A percentile compares a stretch with the other conserved stretches of the same genome.
Evolutionary conservation across 2,329 filamentous ascomycete genomes (phyloP).

Genomic region (Aurifilum marmelostoma): DNA sequence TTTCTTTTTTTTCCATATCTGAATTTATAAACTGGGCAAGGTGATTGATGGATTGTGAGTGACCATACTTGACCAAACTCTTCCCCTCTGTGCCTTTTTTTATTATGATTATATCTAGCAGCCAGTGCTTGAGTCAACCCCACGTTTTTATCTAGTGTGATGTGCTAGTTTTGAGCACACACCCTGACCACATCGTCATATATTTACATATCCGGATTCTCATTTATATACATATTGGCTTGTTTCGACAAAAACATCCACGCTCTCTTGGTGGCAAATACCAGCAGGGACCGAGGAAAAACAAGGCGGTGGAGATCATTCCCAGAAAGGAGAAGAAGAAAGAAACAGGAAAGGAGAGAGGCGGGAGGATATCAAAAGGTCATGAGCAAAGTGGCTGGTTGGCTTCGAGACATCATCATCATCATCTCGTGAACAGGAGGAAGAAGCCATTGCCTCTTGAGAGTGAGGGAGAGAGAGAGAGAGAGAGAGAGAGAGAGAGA

Average conservation of each 20-base stretch:
- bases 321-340: background rate
- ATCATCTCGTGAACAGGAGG: background rate
- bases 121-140: background rate
- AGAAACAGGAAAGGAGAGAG: too few relatives aligned
- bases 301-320: too few relatives aligned
- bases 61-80: background rate
- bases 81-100: background rate
- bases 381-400: background rate
- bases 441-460: background rate
- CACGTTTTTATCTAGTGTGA: background rate
- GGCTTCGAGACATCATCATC: background rate
- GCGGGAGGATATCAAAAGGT: background rate
- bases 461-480: background rate
- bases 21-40: too few relatives aligned
- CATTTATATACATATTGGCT: too few relatives aligned
- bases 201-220: too few relatives aligned
- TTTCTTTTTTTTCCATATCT: too few relatives aligned
- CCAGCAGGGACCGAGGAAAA: background rate
- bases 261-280: background rate
- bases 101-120: background rate
- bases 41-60: background rate
- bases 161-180: background rate
- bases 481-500: background rate
- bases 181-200: background rate
- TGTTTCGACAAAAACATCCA: too few relatives aligned